A percentile compares a stretch with the other conserved stretches of the same genome.
phyloP scores from a whole-genome alignment of 2,329 filamentous ascomycete genomes.

The Fusarium tuaranense region DNA sequence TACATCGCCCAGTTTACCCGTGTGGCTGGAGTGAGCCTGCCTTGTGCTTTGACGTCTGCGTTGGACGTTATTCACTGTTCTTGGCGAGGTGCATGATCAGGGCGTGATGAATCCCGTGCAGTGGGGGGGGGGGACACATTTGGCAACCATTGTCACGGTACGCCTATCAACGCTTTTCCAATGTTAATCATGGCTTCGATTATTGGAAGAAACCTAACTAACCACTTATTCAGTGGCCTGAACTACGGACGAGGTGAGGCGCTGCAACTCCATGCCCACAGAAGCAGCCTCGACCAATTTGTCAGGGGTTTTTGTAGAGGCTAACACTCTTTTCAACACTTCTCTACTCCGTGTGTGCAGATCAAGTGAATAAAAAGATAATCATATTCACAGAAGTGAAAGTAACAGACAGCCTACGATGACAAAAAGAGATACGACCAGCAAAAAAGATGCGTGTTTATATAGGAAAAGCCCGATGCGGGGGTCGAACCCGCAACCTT shows the following conservation, averaged over 20 bases:
- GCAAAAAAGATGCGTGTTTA: background rate
- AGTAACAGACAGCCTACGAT: no score
- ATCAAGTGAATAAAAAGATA: background rate
- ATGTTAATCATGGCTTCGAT: background rate
- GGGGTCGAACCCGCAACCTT: slow-evolving; percentile 67
- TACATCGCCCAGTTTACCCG: background rate
- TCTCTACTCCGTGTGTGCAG: background rate
- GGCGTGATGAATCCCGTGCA: background rate
- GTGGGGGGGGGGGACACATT: background rate
- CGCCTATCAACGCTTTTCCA: background rate
- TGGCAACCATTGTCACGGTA: background rate
- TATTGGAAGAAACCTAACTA: background rate
- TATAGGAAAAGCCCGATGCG: slow-evolving; percentile 49
- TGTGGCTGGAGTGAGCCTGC: background rate
- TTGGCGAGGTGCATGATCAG: background rate
- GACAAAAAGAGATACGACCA: background rate
- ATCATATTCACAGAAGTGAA: background rate
- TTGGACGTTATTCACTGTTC: background rate
- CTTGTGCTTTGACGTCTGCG: background rate
- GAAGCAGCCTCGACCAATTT: background rate
- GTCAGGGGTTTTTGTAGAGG: background rate
- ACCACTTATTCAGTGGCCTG: background rate
- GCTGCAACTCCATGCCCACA: background rate
- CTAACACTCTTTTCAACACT: background rate
- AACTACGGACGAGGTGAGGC: background rate